Conservation (phyloP, 1,284 basidiomycete species). For the Puccinia novopanici region DNA sequence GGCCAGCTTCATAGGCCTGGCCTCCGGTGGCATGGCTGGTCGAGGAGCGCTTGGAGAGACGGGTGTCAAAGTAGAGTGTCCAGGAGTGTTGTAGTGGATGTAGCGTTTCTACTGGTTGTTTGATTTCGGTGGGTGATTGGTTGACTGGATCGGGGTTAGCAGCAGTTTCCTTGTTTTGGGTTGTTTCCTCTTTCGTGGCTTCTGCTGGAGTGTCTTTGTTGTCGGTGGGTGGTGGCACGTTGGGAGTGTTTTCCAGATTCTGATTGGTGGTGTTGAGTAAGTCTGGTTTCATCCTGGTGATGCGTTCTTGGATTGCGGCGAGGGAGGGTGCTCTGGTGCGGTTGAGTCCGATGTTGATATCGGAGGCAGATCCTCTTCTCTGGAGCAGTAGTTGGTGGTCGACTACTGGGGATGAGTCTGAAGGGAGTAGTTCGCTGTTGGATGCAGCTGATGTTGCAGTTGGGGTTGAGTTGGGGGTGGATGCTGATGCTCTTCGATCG, state of each 20-base stretch:
- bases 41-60: conserved; percentile 60
- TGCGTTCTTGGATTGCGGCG: conserved; percentile 43
- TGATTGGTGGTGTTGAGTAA: background rate
- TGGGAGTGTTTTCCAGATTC: background rate
- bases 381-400: conserved; percentile 17
- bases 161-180: background rate
- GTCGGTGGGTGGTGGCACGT: background rate
- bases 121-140: background rate
- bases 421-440: background rate
- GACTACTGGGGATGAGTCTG: background rate
- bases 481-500: conserved; percentile 10
- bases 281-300: conserved; percentile 28
- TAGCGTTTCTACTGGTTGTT: background rate
- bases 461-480: background rate
- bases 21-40: conserved; percentile 63
- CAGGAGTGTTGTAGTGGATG: too few species aligned
- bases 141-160: background rate
- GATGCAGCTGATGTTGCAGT: background rate
- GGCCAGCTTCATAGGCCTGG: conserved; percentile 72
- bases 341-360: conserved; percentile 36
- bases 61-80: conserved; percentile 86
- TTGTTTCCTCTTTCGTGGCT: background rate
- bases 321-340: conserved; percentile 34
- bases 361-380: conserved; percentile 24
- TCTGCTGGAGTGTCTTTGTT: background rate